A percentile compares a stretch with the other conserved stretches of the same genome.
These are phyloP conservation scores for Melampsora abietis-canadensis DNA, from an alignment of 1,284 basidiomycete genomes.

Conservation along the genomic window DNA sequence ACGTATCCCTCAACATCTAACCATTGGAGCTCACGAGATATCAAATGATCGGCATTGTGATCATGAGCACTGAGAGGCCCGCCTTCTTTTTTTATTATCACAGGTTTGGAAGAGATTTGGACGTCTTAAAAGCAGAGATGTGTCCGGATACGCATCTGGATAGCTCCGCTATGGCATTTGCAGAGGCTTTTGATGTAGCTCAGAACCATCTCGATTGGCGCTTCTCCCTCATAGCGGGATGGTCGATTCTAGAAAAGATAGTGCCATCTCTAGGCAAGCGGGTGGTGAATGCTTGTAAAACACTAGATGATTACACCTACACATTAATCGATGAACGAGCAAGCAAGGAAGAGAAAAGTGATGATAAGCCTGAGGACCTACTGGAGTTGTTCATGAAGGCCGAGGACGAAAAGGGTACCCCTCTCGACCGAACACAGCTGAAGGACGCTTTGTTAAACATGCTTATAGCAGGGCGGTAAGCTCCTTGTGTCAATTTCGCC, in stretches of 20 bases:
- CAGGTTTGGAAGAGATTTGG: slow-evolving; percentile 28
- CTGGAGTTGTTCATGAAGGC: slow-evolving; percentile 10
- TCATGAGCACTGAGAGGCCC: background rate
- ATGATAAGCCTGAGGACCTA: background rate
- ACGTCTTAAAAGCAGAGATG: background rate
- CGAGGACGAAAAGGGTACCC: slow-evolving; percentile 1
- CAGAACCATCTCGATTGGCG: slow-evolving; percentile 15
- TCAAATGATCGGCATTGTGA: too few relatives aligned
- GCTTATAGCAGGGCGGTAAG: slow-evolving; percentile 39
- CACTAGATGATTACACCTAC: slow-evolving; percentile 8
- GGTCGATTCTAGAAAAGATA: slow-evolving; percentile 12
- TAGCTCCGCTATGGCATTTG: background rate
- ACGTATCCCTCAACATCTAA: background rate
- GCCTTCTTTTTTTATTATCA: background rate
- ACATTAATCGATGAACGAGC: slow-evolving; percentile 3
- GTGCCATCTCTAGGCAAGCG: background rate
- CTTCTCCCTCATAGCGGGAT: background rate
- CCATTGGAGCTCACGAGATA: too few relatives aligned
- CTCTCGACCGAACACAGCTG: slow-evolving; percentile 20
- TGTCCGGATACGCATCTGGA: background rate
- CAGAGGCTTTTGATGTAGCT: slow-evolving; percentile 9
- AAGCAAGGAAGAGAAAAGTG: background rate
- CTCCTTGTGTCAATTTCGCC: background rate
- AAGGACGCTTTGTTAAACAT: slow-evolving; percentile 22
- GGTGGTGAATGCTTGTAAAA: slow-evolving; percentile 1